Base-by-base conservation (phyloP, 257 asterid genomes). In the Salvia miltiorrhiza region DNA sequence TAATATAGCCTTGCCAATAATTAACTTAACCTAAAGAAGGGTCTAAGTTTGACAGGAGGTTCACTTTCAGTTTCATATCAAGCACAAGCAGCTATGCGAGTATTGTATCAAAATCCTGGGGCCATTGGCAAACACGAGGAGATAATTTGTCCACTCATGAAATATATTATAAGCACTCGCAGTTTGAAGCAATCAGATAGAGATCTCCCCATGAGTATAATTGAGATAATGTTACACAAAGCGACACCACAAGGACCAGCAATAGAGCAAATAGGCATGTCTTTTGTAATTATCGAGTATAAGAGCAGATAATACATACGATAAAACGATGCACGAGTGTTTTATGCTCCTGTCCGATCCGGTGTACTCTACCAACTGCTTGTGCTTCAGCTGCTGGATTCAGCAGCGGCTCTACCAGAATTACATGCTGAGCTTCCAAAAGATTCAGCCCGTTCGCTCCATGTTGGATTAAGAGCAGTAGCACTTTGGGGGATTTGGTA, bases 321-420 rank as follows among this genome's bases (percentile, higher is more conserved):
- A 93, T 85, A 71, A 93, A 93, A 59, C 98, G 98, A 70, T 93
- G 98, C 59, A 93, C 96, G 7, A 84, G 87, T 65, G 98, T 93
- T 78, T 86, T 87, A 5, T 86, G 87, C 71, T 82, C 69, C 84
- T 93, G 98, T 35, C 98, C 98, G 17, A 93, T 90, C 49, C 98
- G 88, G 80, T 93, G 98, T 57, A 90, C 98, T 84, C 98, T 87
- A 73, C 98, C 93, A 50, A 93, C 86, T 28, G 98, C 98, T 81
- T 93, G 98, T 72, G 98, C 97, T 85, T 93, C 98, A 44, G 95
- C 95, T 70, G 97, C 97, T 70, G 98, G 98, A 77, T 93, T 93
- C 40, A 93, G 88, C 62, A 90, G 81, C 23, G 98, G 98, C 83
- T 93, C 98, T 1, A 87, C 97, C 35, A 93, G 90, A 70, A 93